Conservation (phyloP, 2,329 filamentous ascomycete species). For the Penicillium sp. region DNA sequence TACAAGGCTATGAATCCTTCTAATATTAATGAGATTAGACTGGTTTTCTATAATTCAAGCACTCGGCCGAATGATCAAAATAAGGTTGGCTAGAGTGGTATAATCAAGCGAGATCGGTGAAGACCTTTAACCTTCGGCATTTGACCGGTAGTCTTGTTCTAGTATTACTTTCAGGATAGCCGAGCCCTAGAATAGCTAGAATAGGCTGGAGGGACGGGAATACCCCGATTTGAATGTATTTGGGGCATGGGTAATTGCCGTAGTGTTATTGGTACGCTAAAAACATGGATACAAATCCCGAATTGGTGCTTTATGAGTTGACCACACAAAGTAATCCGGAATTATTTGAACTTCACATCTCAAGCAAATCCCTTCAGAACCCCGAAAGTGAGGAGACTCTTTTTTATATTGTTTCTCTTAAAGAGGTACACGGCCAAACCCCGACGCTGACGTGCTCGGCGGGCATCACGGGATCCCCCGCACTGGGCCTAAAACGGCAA, state of each 20-base stretch:
- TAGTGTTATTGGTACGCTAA: conserved; percentile 8
- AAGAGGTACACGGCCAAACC: conserved; percentile 17
- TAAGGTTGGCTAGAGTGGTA: background rate
- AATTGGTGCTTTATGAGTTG: background rate
- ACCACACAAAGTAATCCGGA: background rate
- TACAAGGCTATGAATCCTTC: background rate
- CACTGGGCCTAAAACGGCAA: conserved; percentile 25
- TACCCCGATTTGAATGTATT: background rate
- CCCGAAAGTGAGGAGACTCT: background rate
- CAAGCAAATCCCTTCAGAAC: background rate
- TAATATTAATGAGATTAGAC: background rate
- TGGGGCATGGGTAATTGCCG: conserved; percentile 4
- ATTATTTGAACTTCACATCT: background rate
- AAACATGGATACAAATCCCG: background rate
- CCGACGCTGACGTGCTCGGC: conserved; percentile 32
- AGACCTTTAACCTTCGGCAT: background rate
- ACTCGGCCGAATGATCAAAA: conserved; percentile 3
- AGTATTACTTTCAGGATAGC: background rate
- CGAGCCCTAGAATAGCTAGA: background rate
- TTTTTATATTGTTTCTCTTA: background rate
- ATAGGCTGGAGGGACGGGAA: background rate
- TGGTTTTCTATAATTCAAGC: background rate
- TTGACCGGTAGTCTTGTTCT: conserved; percentile 5
- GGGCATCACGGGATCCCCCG: conserved; percentile 30
- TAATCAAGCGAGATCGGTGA: conserved; percentile 1